Conservation (phyloP, 257 asterid species). For the Solanum verrucosum region DNA sequence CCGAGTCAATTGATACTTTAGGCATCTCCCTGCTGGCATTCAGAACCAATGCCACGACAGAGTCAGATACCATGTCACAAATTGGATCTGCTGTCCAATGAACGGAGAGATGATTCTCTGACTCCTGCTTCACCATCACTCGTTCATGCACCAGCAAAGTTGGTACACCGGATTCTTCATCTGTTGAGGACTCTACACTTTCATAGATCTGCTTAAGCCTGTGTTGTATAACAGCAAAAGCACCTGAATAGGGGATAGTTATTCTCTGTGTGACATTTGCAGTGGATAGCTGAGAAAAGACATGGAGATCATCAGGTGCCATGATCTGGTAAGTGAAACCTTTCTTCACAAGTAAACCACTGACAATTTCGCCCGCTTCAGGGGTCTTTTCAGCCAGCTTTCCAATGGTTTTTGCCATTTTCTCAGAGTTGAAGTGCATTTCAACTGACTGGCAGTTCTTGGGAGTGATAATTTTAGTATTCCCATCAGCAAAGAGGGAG, state of each 20-base stretch:
- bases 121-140: conserved; percentile 78
- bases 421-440: conserved; percentile 89
- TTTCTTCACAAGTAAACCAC: conserved; percentile 88
- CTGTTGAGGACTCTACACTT: conserved; percentile 63
- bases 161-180: conserved; percentile 77
- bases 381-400: conserved; percentile 72
- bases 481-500: conserved; percentile 68
- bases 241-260: conserved; percentile 93
- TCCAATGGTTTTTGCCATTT: conserved; percentile 82
- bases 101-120: conserved; percentile 75
- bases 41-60: conserved; percentile 69
- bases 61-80: conserved; percentile 93
- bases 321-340: conserved; percentile 96
- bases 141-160: conserved; percentile 57
- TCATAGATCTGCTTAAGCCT: conserved; percentile 88
- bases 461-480: conserved; percentile 83
- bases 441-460: conserved; percentile 90
- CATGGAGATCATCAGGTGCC: conserved; percentile 92
- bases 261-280: conserved; percentile 77
- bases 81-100: conserved; percentile 98
- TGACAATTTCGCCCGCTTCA: conserved; percentile 61
- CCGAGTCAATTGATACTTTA: conserved; percentile 56
- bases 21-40: conserved; percentile 77
- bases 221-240: conserved; percentile 76
- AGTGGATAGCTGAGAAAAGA: conserved; percentile 87